Evolutionary conservation across 2,329 filamentous ascomycete species (phyloP).

Genomic region (Basipetospora chlamydospora): DNA sequence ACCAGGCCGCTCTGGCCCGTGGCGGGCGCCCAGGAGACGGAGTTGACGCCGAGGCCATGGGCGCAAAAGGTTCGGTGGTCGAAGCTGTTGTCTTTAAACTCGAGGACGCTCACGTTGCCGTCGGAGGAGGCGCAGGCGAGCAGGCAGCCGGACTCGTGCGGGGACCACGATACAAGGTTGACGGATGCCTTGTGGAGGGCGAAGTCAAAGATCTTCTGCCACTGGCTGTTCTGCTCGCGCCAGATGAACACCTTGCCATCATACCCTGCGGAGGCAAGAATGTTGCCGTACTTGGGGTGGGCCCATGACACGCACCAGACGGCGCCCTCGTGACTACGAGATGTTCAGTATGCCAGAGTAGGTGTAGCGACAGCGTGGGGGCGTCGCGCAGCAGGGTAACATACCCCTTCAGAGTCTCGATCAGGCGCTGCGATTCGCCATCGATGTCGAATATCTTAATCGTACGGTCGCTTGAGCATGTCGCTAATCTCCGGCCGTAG

Average conservation of each 20-base stretch:
- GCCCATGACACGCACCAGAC: constrained; percentile 98
- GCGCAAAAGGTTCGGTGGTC: constrained; percentile 80
- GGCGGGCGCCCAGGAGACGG: constrained; percentile 86
- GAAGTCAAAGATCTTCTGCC: constrained; percentile 86
- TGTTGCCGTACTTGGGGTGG: constrained; percentile 96
- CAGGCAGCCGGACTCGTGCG: constrained; percentile 86
- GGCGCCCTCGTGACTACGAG: constrained; percentile 76
- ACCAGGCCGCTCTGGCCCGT: constrained; percentile 73
- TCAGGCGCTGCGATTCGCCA: constrained; percentile 74
- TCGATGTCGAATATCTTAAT: constrained; percentile 99
- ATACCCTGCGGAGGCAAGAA: constrained; percentile 88
- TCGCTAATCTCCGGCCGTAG: constrained; percentile 90
- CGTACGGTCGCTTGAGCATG: constrained; percentile 93
- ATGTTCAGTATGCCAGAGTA: too few relatives aligned
- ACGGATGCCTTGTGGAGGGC: constrained; percentile 89
- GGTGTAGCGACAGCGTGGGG: too few relatives aligned
- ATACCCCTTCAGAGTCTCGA: constrained; percentile 90
- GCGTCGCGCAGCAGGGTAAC: too few relatives aligned
- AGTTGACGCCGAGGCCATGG: constrained; percentile 88
- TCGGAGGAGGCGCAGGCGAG: constrained; percentile 91
- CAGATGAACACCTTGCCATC: constrained; percentile 98
- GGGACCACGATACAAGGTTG: constrained; percentile 96
- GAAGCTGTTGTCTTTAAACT: constrained; percentile 94
- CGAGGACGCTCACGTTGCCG: constrained; percentile 82
- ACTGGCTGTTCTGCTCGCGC: constrained; percentile 68